A percentile compares a stretch with the other conserved stretches of the same genome.
These are phyloP conservation scores for Pisolithus tinctorius DNA, from an alignment of 768 basidiomycete species.

Conservation along the genomic window DNA sequence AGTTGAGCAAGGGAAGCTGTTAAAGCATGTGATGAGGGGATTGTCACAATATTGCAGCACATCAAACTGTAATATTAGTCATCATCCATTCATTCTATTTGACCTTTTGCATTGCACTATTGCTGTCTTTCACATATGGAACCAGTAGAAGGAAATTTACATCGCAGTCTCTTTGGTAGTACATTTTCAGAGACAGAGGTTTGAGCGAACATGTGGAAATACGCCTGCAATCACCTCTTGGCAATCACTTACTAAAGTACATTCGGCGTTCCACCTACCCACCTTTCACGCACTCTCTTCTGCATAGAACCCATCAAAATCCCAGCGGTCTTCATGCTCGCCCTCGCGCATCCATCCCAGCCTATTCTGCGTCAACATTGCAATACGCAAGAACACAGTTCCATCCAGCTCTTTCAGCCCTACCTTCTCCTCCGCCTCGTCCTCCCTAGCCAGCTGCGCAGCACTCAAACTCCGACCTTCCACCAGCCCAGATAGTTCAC, in stretches of 20 bases:
- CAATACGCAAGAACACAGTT: constrained; percentile 20
- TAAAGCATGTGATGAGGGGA: too few relatives aligned
- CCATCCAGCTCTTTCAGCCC: constrained; percentile 17
- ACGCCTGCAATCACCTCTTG: too few relatives aligned
- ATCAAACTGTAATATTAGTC: too few relatives aligned
- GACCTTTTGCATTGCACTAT: not conserved
- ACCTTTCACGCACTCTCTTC: not conserved
- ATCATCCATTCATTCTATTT: not conserved
- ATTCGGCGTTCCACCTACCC: too few relatives aligned
- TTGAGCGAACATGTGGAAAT: too few relatives aligned
- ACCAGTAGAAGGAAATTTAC: too few relatives aligned
- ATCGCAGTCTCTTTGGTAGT: too few relatives aligned
- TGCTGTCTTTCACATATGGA: not conserved
- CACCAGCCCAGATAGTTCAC: constrained; percentile 7
- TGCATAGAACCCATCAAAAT: constrained; percentile 22
- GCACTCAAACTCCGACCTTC: not conserved
- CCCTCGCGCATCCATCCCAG: constrained; percentile 34
- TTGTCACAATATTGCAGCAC: too few relatives aligned
- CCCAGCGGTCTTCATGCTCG: constrained; percentile 18
- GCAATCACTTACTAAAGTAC: too few relatives aligned
- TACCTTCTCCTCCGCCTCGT: constrained; percentile 10
- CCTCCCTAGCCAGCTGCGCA: not conserved
- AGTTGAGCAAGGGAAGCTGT: too few relatives aligned
- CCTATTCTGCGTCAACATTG: constrained; percentile 20
- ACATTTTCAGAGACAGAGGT: too few relatives aligned